Evolutionary conservation across 1,284 basidiomycete species (phyloP).

Genomic region (Peniophora sp.): DNA sequence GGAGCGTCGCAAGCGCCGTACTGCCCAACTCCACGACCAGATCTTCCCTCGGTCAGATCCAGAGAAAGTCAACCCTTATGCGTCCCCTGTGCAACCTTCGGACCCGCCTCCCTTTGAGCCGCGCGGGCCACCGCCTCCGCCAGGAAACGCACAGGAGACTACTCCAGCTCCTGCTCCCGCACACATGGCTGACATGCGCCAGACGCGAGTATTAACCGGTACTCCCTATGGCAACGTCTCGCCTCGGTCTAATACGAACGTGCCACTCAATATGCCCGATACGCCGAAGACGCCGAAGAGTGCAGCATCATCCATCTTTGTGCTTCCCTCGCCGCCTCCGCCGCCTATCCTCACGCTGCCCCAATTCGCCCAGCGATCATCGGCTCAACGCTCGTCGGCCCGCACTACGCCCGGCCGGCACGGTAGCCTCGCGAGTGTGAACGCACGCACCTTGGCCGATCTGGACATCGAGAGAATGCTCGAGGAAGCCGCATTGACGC

Average conservation of each 20-base stretch:
- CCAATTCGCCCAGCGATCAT: no score
- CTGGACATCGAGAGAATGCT: conserved; percentile 48
- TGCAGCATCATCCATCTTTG: not conserved
- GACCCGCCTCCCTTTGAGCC: not conserved
- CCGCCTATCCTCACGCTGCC: not conserved
- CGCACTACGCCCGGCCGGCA: not conserved
- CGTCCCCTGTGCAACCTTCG: not conserved
- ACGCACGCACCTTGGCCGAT: conserved; percentile 19
- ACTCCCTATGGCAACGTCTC: not conserved
- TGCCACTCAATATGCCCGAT: not conserved
- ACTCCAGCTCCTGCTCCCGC: not conserved
- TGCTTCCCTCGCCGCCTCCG: not conserved
- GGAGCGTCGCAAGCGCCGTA: conserved; percentile 24
- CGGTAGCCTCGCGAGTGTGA: conserved; percentile 2
- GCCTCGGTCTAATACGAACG: not conserved
- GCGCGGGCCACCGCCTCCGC: not conserved
- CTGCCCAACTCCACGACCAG: not conserved
- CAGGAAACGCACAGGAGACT: no score
- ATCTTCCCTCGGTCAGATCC: not conserved
- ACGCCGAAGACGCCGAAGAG: not conserved
- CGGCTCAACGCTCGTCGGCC: not conserved
- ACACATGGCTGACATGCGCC: not conserved
- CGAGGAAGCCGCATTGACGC: conserved; percentile 36
- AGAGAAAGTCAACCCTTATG: not conserved
- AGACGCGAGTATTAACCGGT: not conserved